Evolutionary conservation across 2,329 filamentous ascomycete species (phyloP).

Genomic region (Ceratocystis colombiana): DNA sequence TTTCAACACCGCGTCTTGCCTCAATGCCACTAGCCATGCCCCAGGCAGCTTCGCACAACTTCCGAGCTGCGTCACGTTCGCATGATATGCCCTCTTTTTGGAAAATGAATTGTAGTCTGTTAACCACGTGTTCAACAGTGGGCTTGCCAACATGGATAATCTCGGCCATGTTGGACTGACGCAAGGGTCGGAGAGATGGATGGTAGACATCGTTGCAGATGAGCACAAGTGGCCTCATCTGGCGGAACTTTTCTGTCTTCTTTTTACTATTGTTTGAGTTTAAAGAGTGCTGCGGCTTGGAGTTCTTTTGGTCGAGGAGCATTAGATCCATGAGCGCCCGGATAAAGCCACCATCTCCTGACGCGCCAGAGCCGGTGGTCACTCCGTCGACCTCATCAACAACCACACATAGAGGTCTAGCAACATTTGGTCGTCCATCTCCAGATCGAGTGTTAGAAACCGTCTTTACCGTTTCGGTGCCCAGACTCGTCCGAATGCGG

Average conservation of each 20-base stretch:
- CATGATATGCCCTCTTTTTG: slow-evolving; percentile 79
- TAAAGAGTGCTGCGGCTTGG: slow-evolving; percentile 29
- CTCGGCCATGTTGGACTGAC: slow-evolving; percentile 77
- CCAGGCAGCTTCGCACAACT: slow-evolving; percentile 74
- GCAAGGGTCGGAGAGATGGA: slow-evolving; percentile 70
- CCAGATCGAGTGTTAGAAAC: slow-evolving; percentile 43
- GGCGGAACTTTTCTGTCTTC: slow-evolving; percentile 75
- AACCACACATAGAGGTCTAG: slow-evolving; percentile 81
- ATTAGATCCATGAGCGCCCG: slow-evolving; percentile 90
- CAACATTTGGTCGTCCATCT: slow-evolving; percentile 40
- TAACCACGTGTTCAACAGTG: slow-evolving; percentile 72
- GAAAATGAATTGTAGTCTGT: slow-evolving; percentile 72
- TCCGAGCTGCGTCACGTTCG: slow-evolving; percentile 79
- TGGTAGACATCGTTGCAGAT: slow-evolving; percentile 98
- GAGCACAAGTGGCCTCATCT: slow-evolving; percentile 79
- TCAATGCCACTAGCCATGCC: slow-evolving; percentile 65
- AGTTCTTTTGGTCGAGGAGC: slow-evolving; percentile 72
- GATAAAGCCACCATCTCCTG: slow-evolving; percentile 87
- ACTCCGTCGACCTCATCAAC: slow-evolving; percentile 97
- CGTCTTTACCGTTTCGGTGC: slow-evolving; percentile 83
- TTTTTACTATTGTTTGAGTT: slow-evolving; percentile 42
- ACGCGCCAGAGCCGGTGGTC: slow-evolving; percentile 63
- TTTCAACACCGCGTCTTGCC: slow-evolving; percentile 56
- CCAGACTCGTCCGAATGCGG: slow-evolving; percentile 80
- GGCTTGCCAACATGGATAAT: slow-evolving; percentile 87